Evolutionary conservation across 2,329 filamentous ascomycete genomes (phyloP).

Genomic region (Venturia effusa): DNA sequence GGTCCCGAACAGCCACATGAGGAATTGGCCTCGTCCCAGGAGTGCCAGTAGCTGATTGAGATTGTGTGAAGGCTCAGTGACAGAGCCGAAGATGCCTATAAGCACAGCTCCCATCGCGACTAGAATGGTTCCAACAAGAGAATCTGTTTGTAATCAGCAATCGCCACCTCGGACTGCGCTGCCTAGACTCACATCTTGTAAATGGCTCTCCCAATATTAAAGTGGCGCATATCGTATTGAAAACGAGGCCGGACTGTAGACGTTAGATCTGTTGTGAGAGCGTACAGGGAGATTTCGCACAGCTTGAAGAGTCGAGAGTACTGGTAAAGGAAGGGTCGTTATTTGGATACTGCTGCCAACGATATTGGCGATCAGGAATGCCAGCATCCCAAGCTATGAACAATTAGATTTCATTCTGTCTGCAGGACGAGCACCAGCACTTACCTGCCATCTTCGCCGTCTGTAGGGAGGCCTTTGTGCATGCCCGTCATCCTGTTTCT

Average conservation of each 20-base stretch:
- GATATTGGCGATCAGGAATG: slow-evolving; percentile 92
- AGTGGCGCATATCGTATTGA: slow-evolving; percentile 96
- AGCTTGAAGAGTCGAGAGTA: slow-evolving; percentile 89
- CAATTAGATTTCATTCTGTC: slow-evolving; percentile 14
- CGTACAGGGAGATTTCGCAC: slow-evolving; percentile 26
- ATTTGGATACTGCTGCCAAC: slow-evolving; percentile 96
- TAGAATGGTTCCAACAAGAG: slow-evolving; percentile 77
- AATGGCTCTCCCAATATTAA: slow-evolving; percentile 89
- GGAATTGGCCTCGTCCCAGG: slow-evolving; percentile 61
- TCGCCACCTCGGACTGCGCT: neutral
- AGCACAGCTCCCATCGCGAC: slow-evolving; percentile 82
- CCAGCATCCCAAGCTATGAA: slow-evolving; percentile 68
- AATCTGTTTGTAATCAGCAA: slow-evolving; percentile 36
- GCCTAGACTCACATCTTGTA: slow-evolving; percentile 46
- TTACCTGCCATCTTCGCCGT: slow-evolving; percentile 78
- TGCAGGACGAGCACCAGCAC: slow-evolving; percentile 6
- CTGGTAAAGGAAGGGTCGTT: slow-evolving; percentile 84
- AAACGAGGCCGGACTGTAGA: slow-evolving; percentile 70
- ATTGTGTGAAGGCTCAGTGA: slow-evolving; percentile 84
- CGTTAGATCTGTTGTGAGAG: slow-evolving; percentile 11
- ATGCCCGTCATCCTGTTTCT: slow-evolving; percentile 76
- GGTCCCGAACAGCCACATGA: slow-evolving; percentile 82
- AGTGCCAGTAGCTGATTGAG: slow-evolving; percentile 70
- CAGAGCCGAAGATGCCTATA: slow-evolving; percentile 88
- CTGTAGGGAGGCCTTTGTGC: slow-evolving; percentile 77